Conservation (phyloP, 148 eudicot genomes). For the Chenopodium album region DNA sequence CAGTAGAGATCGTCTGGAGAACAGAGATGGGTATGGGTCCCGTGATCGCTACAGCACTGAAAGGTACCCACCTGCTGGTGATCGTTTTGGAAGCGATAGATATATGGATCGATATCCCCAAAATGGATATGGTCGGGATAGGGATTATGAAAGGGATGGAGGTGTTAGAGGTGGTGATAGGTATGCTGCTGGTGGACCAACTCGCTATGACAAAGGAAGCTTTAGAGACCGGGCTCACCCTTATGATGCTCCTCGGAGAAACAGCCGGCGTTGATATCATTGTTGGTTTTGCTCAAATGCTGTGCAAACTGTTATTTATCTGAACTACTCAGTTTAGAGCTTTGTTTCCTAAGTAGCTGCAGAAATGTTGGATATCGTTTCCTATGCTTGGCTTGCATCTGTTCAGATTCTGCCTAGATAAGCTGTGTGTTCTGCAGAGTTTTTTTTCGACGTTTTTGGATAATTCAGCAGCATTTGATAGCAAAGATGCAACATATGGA, state of each 20-base stretch:
- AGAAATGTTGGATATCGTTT: constrained; percentile 13
- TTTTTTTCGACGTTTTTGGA: constrained; percentile 17
- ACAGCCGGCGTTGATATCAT: constrained; percentile 26
- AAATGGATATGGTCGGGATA: constrained; percentile 39
- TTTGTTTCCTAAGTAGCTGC: constrained; percentile 24
- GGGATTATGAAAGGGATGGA: constrained; percentile 40
- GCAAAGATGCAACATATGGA: constrained; percentile 12
- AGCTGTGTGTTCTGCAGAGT: constrained; percentile 20
- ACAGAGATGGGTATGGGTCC: constrained; percentile 36
- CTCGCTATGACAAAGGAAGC: constrained; percentile 37
- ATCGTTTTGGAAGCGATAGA: constrained; percentile 40
- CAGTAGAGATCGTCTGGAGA: constrained; percentile 38
- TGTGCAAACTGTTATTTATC: constrained; percentile 1
- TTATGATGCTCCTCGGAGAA: constrained; percentile 39
- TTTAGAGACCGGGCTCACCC: constrained; percentile 40
- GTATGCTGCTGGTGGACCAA: constrained; percentile 42
- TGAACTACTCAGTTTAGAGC: constrained; percentile 19
- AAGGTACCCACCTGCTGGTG: constrained; percentile 38
- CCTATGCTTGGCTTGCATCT: constrained; percentile 18
- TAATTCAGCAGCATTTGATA: constrained; percentile 14
- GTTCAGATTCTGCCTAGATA: constrained; percentile 19
- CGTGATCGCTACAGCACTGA: constrained; percentile 41
- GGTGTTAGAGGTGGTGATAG: constrained; percentile 37
- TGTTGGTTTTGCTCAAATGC: constrained; percentile 3
- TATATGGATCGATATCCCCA: constrained; percentile 30